phyloP scores from a whole-genome alignment of 2,329 filamentous ascomycete species.

The Nemania sp. region DNA sequence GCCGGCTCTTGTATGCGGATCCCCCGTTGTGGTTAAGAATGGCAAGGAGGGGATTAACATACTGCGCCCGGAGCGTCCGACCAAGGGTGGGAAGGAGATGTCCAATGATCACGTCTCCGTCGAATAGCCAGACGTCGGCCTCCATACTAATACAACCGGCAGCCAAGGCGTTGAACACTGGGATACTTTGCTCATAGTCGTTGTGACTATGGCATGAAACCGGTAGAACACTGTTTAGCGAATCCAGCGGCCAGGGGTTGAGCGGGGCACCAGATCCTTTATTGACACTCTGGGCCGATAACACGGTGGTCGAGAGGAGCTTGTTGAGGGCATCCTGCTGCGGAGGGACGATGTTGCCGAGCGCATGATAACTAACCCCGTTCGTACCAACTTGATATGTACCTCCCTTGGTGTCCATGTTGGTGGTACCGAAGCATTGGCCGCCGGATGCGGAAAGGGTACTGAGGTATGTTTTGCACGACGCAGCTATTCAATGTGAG shows the following conservation, averaged over 20 bases:
- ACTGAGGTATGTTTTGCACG: conserved; percentile 45
- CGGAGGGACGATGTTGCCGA: conserved; percentile 44
- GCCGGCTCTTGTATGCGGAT: conserved; percentile 42
- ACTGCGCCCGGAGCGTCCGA: conserved; percentile 46
- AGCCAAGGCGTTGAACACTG: conserved; percentile 45
- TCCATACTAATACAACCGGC: conserved; percentile 49
- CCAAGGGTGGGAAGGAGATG: conserved; percentile 43
- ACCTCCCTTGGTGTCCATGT: conserved; percentile 49
- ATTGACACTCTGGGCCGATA: conserved; percentile 44
- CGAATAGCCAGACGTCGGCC: conserved; percentile 46
- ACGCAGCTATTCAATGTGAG: conserved; percentile 41
- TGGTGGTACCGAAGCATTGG: conserved; percentile 44
- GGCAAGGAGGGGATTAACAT: conserved; percentile 45
- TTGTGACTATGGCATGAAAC: conserved; percentile 48
- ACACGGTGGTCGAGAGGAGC: conserved; percentile 39
- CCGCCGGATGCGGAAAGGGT: conserved; percentile 42
- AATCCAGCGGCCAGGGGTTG: conserved; percentile 48
- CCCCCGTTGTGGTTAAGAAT: conserved; percentile 49
- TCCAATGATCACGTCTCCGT: conserved; percentile 45
- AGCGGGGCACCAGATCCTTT: conserved; percentile 44
- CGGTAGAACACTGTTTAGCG: conserved; percentile 44
- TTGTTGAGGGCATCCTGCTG: conserved; percentile 47
- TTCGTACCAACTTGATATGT: conserved; percentile 48
- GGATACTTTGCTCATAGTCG: conserved; percentile 47
- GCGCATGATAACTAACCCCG: conserved; percentile 48